Percentiles rank a stretch among this genome's conserved stretches.
These are phyloP conservation scores for Rhodotorula sp. DNA, from an alignment of 1,284 basidiomycete genomes.

Conservation along the genomic window DNA sequence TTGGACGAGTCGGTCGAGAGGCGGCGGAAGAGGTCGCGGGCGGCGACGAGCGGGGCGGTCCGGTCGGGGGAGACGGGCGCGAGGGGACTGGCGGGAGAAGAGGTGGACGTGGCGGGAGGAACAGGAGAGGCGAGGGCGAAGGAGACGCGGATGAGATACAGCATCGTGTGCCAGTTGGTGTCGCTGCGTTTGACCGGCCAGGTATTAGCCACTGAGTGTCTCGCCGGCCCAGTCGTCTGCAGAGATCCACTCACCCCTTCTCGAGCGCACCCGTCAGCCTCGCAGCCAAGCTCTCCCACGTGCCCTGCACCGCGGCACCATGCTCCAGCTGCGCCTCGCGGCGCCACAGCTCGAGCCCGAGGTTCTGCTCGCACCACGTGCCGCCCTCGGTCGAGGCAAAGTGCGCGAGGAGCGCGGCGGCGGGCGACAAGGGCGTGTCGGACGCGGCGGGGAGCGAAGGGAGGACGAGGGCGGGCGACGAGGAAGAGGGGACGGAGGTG, in stretches of 20 bases:
- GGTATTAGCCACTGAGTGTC: not conserved
- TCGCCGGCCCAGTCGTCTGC: conserved; percentile 9
- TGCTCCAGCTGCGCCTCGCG: conserved; percentile 43
- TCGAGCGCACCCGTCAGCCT: conserved; percentile 58
- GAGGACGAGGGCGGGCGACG: not conserved
- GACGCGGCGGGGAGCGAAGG: conserved; percentile 11
- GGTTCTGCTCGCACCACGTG: conserved; percentile 59
- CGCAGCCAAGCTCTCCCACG: conserved; percentile 61
- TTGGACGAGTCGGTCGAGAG: conserved; percentile 60
- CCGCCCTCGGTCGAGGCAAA: conserved; percentile 30
- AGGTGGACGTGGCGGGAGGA: not conserved
- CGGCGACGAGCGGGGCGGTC: conserved; percentile 39
- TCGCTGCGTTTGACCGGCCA: conserved; percentile 52
- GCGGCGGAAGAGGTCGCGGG: conserved; percentile 60
- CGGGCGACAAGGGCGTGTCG: not conserved
- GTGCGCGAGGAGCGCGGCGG: conserved; percentile 26
- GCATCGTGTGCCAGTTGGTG: conserved; percentile 80
- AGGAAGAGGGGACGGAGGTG: not conserved
- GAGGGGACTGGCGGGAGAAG: conserved; percentile 1
- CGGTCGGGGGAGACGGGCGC: conserved; percentile 48
- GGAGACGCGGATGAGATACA: conserved; percentile 50
- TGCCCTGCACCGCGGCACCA: conserved; percentile 22
- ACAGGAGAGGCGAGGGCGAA: conserved; percentile 66
- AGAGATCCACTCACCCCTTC: conserved; percentile 46
- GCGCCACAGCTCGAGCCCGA: conserved; percentile 63